Percentiles rank a stretch among this genome's conserved stretches.
Evolutionary conservation across 2,329 filamentous ascomycete species (phyloP).

Genomic region (Trichoderma cornu-damae): DNA sequence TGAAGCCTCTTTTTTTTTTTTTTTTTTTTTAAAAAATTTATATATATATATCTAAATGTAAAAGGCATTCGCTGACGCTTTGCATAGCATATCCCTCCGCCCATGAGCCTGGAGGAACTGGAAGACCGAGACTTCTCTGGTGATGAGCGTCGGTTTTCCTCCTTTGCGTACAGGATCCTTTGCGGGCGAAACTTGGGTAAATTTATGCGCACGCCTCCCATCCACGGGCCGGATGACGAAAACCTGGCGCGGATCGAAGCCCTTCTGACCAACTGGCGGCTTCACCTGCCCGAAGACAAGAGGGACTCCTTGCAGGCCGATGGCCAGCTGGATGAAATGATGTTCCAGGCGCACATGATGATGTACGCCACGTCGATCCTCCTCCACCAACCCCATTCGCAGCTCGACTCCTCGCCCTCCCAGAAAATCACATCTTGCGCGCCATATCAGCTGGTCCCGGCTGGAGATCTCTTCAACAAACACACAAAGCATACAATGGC

Average conservation of each 20-base stretch:
- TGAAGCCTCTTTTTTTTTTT: not conserved
- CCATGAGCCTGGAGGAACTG: slow-evolving; percentile 66
- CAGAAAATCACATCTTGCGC: slow-evolving; percentile 61
- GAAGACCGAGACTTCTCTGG: slow-evolving; percentile 70
- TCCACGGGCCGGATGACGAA: slow-evolving; percentile 49
- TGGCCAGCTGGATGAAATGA: slow-evolving; percentile 76
- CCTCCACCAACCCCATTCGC: slow-evolving; percentile 73
- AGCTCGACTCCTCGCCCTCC: slow-evolving; percentile 59
- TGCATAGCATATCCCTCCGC: slow-evolving; percentile 50
- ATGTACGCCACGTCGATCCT: slow-evolving; percentile 61
- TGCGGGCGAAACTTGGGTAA: slow-evolving; percentile 72
- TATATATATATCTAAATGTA: too few species aligned
- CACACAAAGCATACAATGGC: slow-evolving; percentile 78
- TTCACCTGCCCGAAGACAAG: slow-evolving; percentile 71
- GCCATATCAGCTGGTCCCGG: slow-evolving; percentile 48
- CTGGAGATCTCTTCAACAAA: slow-evolving; percentile 51
- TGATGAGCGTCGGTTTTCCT: slow-evolving; percentile 68
- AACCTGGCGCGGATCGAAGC: slow-evolving; percentile 49
- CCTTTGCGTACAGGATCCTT: slow-evolving; percentile 78
- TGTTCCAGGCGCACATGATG: slow-evolving; percentile 89
- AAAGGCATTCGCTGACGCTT: not conserved
- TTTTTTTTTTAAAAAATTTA: too few species aligned
- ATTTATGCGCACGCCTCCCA: slow-evolving; percentile 57
- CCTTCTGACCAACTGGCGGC: slow-evolving; percentile 65
- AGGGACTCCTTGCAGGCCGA: slow-evolving; percentile 62